Base-by-base conservation (phyloP, 768 basidiomycete species). In the Pleurotus eryngii region DNA sequence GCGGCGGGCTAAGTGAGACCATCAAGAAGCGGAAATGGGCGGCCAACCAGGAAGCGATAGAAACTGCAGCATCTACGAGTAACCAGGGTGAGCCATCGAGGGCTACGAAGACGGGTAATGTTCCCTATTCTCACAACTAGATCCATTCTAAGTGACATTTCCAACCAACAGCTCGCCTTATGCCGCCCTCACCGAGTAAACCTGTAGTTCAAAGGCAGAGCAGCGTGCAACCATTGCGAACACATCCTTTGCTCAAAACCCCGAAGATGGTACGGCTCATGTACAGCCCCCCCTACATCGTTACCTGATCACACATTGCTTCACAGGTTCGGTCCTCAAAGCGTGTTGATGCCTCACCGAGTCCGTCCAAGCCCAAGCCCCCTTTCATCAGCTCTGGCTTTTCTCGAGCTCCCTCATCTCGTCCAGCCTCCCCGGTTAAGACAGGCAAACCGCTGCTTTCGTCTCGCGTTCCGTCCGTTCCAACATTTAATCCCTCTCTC, bases 21-120 rank as follows among this genome's bases (percentile, higher is more conserved):
- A 84, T 85, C 56, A 78, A 86, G 59, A 92, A 92, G 68, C 74
- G 90, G 61, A 91, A 91, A 68, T 89, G 87, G 87, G 80, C 84
- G 3, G 86, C 82, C 15, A 79, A 82, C 50, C 85, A 87, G 64
- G 81, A 84, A 48, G 75, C 70, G 8, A 80, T 78, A 24, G 68
- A 69, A 27, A 76, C 76, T 48, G 72, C 72, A 35, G 69, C 74
- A 51, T 75, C 68, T 26, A 65, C n/a, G 49, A 56, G 26, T 24
- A 18, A 64, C 51, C 59, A 72, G 65, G 67, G 60, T 46, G 49
- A 46, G 42, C 61, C 63, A 39, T 59, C 78, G 43, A 80, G 83
- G 63, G 78, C 80, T 0, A 38, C 73, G 38, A 90, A 90, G 74
- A 84, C 73, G 65, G 86, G 89, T 89, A 63, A 35, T 48, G 80